phyloP scores from a whole-genome alignment of 768 basidiomycete species.

The Pleurotus giganteus region DNA sequence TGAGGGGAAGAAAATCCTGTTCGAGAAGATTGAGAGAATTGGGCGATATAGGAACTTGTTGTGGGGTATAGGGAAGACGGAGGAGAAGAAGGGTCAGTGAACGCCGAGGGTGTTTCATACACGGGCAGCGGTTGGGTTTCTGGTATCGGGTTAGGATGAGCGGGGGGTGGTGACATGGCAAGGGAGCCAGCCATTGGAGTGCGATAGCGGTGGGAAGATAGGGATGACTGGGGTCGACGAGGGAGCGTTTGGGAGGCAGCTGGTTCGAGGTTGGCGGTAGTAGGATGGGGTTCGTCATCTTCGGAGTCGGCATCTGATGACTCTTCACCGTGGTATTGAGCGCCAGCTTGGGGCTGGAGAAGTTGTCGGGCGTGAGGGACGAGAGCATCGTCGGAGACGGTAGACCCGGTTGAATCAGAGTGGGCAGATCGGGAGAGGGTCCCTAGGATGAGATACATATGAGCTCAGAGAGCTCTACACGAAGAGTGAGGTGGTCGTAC shows the following conservation, averaged over 20 bases:
- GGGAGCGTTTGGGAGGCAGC: constrained; percentile 34
- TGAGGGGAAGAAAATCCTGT: constrained; percentile 35
- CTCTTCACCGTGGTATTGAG: constrained; percentile 25
- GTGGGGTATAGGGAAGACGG: constrained; percentile 34
- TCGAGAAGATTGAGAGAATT: constrained; percentile 38
- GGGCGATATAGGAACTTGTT: constrained; percentile 33
- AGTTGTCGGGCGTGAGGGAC: constrained; percentile 22
- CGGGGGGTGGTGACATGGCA: constrained; percentile 53
- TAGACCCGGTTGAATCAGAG: constrained; percentile 68
- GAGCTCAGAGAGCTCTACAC: neutral
- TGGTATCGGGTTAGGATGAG: constrained; percentile 41
- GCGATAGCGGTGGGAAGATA: constrained; percentile 75
- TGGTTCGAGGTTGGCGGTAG: constrained; percentile 22
- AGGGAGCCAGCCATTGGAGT: constrained; percentile 70
- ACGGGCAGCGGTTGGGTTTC: constrained; percentile 68
- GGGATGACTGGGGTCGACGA: constrained; percentile 65
- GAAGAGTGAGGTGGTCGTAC: constrained; percentile 34
- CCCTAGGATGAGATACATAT: constrained; percentile 24
- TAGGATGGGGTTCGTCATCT: constrained; percentile 45
- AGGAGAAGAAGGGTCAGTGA: constrained; percentile 46
- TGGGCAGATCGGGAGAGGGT: constrained; percentile 45
- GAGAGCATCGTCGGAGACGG: constrained; percentile 44
- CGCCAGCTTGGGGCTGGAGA: constrained; percentile 15
- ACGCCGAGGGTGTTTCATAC: constrained; percentile 74
- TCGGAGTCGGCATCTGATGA: constrained; percentile 49